Evolutionary conservation across 2,329 filamentous ascomycete species (phyloP).

Genomic region (Monilinia fructigena): DNA sequence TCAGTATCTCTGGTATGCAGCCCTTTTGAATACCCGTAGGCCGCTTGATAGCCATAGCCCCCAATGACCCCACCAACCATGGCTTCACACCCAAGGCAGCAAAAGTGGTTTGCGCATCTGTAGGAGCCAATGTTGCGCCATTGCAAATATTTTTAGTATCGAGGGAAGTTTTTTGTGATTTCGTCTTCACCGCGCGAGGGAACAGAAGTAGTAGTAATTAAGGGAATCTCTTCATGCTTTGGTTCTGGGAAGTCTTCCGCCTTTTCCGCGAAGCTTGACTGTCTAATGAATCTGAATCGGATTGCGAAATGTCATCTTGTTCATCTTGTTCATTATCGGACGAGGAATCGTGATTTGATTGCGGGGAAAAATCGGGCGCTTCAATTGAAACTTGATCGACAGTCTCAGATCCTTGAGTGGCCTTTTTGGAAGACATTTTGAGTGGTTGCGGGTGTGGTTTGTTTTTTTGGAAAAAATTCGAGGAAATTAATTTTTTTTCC

Average conservation of each 20-base stretch:
- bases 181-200: constrained; percentile 38
- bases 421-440: constrained; percentile 16
- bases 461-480: background rate
- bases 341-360: constrained; percentile 19
- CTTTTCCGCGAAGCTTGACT: constrained; percentile 38
- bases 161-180: constrained; percentile 13
- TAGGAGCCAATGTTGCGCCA: constrained; percentile 49
- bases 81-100: constrained; percentile 70
- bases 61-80: constrained; percentile 84
- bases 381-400: constrained; percentile 18
- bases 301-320: constrained; percentile 9
- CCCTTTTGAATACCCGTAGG: constrained; percentile 91
- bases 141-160: constrained; percentile 19
- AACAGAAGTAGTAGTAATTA: constrained; percentile 29
- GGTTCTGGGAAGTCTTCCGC: constrained; percentile 33
- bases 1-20: constrained; percentile 89
- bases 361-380: constrained; percentile 12
- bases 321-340: constrained; percentile 13
- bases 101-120: constrained; percentile 64
- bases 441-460: background rate
- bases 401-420: constrained; percentile 1
- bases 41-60: constrained; percentile 74
- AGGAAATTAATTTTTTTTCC: constrained; percentile 11
- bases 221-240: constrained; percentile 28
- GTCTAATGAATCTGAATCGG: constrained; percentile 39